Base-by-base conservation (phyloP, 2,329 filamentous ascomycete genomes). In the Colletotrichum viniferum region DNA sequence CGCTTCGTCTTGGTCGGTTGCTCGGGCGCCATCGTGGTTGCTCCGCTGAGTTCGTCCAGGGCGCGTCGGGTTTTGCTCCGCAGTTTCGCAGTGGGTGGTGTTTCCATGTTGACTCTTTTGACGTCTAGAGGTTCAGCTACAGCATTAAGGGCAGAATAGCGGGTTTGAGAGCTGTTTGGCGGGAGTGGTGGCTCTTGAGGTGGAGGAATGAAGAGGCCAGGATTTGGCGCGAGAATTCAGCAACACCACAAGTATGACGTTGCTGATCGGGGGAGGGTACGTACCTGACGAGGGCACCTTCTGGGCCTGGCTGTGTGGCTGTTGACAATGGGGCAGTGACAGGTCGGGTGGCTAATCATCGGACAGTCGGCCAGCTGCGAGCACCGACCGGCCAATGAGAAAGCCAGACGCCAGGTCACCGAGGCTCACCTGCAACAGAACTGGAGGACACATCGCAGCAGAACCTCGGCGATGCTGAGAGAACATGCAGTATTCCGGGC, bases 1-100 rank as follows among this genome's bases (percentile, higher is more conserved):
- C 88, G 87, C 55, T 78, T 80, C 28, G 80, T 79, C 66, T 80
- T 75, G 3, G 34, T 56, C 18, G 74, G 56, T 7, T 56, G 16
- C 21, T 28, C 66, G 4, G 67, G 69, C 56, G 69, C 69, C 70
- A 71, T 68, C 18, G 69, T 61, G 5, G 73, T 24, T 34, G 64
- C 73, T 34, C 63, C 69, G 61, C 71, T 76, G 60, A 74, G 74
- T 21, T 77, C 72, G 68, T 75, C 77, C 7, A 77, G 68, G 63
- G 71, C 76, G 60, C 71, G 76, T 32, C 75, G 70, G 65, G 72
- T 77, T 10, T 76, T 77, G 61, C 64, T 73, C 32, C 77, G 75
- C 32, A 78, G 62, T 58, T 76, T 78, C 32, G 72, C 48, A 28
- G 77, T 60, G 6, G 77, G 75, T 8, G 77, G 77, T 16, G 77